Percentiles rank a stretch among this genome's conserved stretches.
These are phyloP conservation scores for sunflower (Helianthus annuus) DNA, from an alignment of 129 eudicot genomes.

Conservation along the genomic window DNA sequence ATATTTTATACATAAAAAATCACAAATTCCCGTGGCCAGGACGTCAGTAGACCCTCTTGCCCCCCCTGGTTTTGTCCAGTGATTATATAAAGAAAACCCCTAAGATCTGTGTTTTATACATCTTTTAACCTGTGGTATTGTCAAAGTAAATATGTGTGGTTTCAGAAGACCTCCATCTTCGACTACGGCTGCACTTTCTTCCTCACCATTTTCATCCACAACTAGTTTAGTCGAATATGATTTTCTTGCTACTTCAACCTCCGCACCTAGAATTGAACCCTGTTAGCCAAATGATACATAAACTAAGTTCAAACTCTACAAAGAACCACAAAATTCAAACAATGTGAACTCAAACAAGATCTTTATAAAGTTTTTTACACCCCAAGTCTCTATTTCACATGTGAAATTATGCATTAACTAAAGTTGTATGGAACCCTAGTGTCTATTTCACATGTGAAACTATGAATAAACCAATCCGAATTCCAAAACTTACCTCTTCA, in stretches of 20 bases:
- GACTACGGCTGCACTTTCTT: constrained; percentile 33
- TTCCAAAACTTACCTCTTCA: constrained; percentile 57
- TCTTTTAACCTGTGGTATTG: constrained; percentile 63
- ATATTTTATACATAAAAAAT: too few species aligned
- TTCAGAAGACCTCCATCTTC: constrained; percentile 70
- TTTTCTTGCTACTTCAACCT: constrained; percentile 56
- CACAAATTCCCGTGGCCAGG: too few species aligned
- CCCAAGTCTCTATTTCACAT: not conserved
- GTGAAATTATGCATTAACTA: not conserved
- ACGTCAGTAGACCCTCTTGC: too few species aligned
- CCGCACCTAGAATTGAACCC: constrained; percentile 91
- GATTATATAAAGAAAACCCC: not conserved
- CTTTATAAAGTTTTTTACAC: not conserved
- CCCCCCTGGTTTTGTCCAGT: too few species aligned
- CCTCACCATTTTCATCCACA: constrained; percentile 34
- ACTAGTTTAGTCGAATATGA: constrained; percentile 45
- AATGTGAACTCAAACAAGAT: not conserved
- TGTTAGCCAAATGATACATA: constrained; percentile 62
- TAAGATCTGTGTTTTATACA: constrained; percentile 1
- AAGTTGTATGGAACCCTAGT: too few species aligned
- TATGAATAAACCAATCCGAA: not conserved
- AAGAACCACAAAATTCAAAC: not conserved
- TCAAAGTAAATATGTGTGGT: constrained; percentile 65
- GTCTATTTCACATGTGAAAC: not conserved
- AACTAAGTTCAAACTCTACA: constrained; percentile 1